These are phyloP conservation scores for Plasmodium vinckei DNA, from an alignment of 169 alveolate genomes.

Conservation along the genomic window DNA sequence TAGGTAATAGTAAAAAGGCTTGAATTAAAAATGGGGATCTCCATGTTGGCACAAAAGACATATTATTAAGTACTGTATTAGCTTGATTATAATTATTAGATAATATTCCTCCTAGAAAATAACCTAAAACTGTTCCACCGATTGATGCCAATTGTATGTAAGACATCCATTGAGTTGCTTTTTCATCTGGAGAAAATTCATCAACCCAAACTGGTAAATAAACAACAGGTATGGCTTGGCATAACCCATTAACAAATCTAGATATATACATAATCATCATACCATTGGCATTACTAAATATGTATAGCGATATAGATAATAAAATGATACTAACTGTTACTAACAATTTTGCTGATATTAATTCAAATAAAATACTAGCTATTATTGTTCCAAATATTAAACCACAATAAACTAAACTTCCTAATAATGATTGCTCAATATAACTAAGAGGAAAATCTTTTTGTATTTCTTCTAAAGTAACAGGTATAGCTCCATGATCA, in stretches of 20 bases:
- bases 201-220: slow-evolving; percentile 97
- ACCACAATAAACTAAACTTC: slow-evolving; percentile 87
- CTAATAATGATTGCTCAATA: slow-evolving; percentile 82
- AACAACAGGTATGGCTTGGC: slow-evolving; percentile 93
- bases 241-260: slow-evolving; percentile 92
- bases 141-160: slow-evolving; percentile 91
- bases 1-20: slow-evolving; percentile 39
- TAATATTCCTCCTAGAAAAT: slow-evolving; percentile 68
- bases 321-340: slow-evolving; percentile 77
- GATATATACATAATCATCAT: slow-evolving; percentile 83
- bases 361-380: slow-evolving; percentile 80
- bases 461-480: slow-evolving; percentile 80
- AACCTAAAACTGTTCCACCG: slow-evolving; percentile 89
- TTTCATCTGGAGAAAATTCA: slow-evolving; percentile 91
- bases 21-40: slow-evolving; percentile 75
- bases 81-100: slow-evolving; percentile 28
- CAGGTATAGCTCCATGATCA: slow-evolving; percentile 85
- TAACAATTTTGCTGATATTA: slow-evolving; percentile 79
- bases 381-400: slow-evolving; percentile 84
- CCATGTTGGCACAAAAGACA: slow-evolving; percentile 47
- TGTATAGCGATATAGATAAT: slow-evolving; percentile 76
- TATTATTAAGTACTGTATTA: slow-evolving; percentile 10
- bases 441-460: slow-evolving; percentile 77
- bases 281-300: slow-evolving; percentile 82
- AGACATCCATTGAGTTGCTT: slow-evolving; percentile 95